Conservation (phyloP, 352 stramenopile genomes). For the Phytophthora rubi region DNA sequence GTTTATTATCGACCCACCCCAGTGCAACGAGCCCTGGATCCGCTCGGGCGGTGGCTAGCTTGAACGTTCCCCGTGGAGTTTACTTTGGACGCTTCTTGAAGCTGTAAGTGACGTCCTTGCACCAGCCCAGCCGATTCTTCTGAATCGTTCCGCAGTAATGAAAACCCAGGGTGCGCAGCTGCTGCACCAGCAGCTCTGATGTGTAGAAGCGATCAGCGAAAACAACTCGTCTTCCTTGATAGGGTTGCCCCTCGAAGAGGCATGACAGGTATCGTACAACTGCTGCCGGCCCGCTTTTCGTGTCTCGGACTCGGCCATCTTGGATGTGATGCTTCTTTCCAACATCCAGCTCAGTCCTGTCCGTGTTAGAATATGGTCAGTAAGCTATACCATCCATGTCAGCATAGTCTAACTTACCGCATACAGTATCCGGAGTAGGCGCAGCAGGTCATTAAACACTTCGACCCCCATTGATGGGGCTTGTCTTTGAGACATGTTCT, state of each 20-base stretch:
- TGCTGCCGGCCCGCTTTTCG: conserved; percentile 5
- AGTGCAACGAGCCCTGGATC: conserved; percentile 4
- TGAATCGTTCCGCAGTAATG: conserved; percentile 13
- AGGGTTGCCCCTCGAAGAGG: conserved; percentile 4
- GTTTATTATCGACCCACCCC: conserved; percentile 6
- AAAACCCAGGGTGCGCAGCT: conserved; percentile 14
- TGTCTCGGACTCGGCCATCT: conserved; percentile 1
- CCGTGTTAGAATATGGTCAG: too few species aligned
- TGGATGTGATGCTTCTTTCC: conserved; percentile 1
- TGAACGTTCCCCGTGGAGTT: conserved; percentile 1
- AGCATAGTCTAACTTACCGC: conserved; percentile 10
- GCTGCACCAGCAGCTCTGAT: conserved; percentile 3
- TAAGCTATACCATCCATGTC: neutral
- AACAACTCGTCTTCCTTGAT: conserved; percentile 5
- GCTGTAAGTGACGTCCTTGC: neutral
- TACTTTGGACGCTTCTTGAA: conserved; percentile 2
- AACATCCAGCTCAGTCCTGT: conserved; percentile 9
- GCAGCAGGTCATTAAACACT: conserved; percentile 20
- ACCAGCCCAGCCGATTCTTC: conserved; percentile 10
- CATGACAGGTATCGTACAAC: conserved; percentile 15
- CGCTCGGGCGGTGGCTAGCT: neutral
- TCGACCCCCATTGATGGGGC: conserved; percentile 7
- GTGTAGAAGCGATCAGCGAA: conserved; percentile 15
- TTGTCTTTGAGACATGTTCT: conserved; percentile 11
- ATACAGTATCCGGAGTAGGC: conserved; percentile 17